Evolutionary conservation across 139 green algal species (phyloP).

Genomic region (Ettlia oleoabundans): DNA sequence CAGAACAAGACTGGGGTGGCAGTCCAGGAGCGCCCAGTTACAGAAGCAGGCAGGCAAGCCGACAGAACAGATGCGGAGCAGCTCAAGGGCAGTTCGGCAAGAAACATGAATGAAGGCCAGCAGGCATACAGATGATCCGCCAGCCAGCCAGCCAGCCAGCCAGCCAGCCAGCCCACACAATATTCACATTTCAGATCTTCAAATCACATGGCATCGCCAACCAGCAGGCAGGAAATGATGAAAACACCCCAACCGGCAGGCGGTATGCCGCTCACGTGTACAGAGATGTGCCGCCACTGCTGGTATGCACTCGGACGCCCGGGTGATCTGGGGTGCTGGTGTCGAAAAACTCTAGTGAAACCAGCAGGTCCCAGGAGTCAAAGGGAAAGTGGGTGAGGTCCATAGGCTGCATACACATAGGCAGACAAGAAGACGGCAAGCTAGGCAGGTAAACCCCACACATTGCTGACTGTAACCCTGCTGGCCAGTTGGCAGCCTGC

Average conservation of each 20-base stretch:
- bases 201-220: too few relatives aligned
- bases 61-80: not conserved
- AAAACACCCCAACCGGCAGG: not conserved
- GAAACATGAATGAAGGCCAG: too few relatives aligned
- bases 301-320: conserved; percentile 2
- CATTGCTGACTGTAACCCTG: too few relatives aligned
- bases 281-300: conserved; percentile 6
- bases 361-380: not conserved
- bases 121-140: too few relatives aligned
- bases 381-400: not conserved
- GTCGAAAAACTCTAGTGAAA: conserved; percentile 20
- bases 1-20: not conserved
- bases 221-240: not conserved
- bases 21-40: not conserved
- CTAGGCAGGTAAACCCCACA: not conserved
- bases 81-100: too few relatives aligned
- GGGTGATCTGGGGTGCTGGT: not conserved
- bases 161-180: too few relatives aligned
- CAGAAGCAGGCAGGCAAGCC: not conserved
- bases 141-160: too few relatives aligned
- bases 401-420: not conserved
- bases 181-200: too few relatives aligned
- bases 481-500: too few relatives aligned
- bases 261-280: conserved; percentile 5
- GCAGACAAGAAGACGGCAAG: not conserved